A percentile compares a stretch with the other conserved stretches of the same genome.
Evolutionary conservation across 2,329 filamentous ascomycete species (phyloP).

Genomic region (Penicillium sp.): DNA sequence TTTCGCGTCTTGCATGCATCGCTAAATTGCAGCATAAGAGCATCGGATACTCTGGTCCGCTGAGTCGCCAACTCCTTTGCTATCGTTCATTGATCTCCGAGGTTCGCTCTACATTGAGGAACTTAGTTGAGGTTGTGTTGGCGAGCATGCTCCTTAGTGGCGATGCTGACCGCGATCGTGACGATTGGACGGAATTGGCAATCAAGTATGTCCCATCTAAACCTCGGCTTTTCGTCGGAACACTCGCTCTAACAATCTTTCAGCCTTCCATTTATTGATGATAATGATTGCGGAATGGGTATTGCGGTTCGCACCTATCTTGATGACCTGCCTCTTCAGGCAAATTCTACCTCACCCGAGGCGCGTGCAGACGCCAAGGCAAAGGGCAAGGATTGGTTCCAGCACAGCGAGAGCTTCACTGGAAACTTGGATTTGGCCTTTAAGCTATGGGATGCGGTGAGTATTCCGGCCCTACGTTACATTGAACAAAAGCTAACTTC

Average conservation of each 20-base stretch:
- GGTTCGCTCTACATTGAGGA: slow-evolving; percentile 76
- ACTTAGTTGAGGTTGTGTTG: slow-evolving; percentile 80
- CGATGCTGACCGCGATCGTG: slow-evolving; percentile 70
- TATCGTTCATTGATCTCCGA: slow-evolving; percentile 83
- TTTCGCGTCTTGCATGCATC: slow-evolving; percentile 83
- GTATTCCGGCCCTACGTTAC: slow-evolving; percentile 28
- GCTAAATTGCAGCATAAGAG: slow-evolving; percentile 78
- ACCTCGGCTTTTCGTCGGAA: not conserved
- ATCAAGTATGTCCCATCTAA: slow-evolving; percentile 60
- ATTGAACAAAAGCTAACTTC: slow-evolving; percentile 10
- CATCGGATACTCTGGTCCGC: slow-evolving; percentile 90
- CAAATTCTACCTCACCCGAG: slow-evolving; percentile 54
- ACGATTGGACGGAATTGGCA: slow-evolving; percentile 68
- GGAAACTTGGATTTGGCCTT: slow-evolving; percentile 62
- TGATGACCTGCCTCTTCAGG: slow-evolving; percentile 56
- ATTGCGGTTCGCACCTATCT: slow-evolving; percentile 52
- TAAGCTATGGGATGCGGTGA: slow-evolving; percentile 65
- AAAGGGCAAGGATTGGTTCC: slow-evolving; percentile 61
- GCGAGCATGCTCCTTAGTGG: slow-evolving; percentile 79
- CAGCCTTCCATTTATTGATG: slow-evolving; percentile 47
- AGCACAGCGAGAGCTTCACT: slow-evolving; percentile 59
- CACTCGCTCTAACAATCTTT: slow-evolving; percentile 1
- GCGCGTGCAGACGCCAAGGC: slow-evolving; percentile 53
- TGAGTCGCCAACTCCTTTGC: slow-evolving; percentile 84
- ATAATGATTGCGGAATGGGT: slow-evolving; percentile 49